Base-by-base conservation (phyloP, 2,329 filamentous ascomycete genomes). In the Ophiostoma piceae region DNA sequence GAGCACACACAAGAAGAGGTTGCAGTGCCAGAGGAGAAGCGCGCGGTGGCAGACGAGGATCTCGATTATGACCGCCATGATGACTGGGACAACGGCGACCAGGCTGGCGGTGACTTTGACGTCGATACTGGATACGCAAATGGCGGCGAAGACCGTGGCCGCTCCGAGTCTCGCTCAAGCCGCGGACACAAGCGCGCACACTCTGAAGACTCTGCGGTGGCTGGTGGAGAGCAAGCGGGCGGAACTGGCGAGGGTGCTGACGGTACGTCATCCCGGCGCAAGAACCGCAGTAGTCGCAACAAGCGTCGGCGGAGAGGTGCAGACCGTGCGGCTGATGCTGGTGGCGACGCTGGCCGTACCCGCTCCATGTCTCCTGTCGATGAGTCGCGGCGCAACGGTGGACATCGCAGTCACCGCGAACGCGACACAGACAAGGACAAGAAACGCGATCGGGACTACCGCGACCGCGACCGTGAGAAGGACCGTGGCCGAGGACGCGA, bases 361-460 rank as follows among this genome's bases (percentile, higher is more conserved):
- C 68, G 71, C 2, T 72, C 71, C 29, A 64, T 68, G 69, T 72
- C 71, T 37, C 71, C 68, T n/a, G 11, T 66, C 12, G 66, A 70
- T 37, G 71, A 67, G 47, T 64, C 67, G 11, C 66, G 70, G 9
- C 66, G 62, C n/a, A 26, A 66, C 22, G 67, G 65, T 11, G 67
- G 71, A 1, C 68, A 65, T 12, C 68, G 70, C 57, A 71, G 70
- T 22, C 70, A 69, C 47, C 29, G 71, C 3, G 73, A 72, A 2
- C 71, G 72, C 8, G 71, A 72, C 19, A 64, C 43, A 41, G 72
- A 62, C 77, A 80, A 57, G 80, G 72, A 62, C 77, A 80, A 57
- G 80, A 80, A 80, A 32, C 74, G 74, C 22, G 74, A 74, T 57
- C 77, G 80, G 35, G 81, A 71, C 37, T 73, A 57, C n/a, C 43